Evolutionary conservation across 1,139 yeast genomes (phyloP).

Genomic region (Williopsis jadinii): DNA sequence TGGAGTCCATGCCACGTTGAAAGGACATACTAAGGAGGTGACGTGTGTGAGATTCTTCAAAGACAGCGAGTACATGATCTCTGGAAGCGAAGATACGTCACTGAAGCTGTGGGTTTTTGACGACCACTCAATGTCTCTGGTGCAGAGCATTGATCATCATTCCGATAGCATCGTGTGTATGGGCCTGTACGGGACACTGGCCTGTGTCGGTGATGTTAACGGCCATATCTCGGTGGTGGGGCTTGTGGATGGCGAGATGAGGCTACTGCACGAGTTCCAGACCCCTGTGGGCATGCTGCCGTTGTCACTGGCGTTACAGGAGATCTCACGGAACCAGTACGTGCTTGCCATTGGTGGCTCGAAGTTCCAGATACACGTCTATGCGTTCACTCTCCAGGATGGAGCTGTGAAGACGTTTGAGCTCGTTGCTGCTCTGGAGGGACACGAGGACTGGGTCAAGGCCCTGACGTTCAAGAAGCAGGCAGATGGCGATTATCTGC

Average conservation of each 20-base stretch:
- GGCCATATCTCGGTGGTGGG: slow-evolving; percentile 54
- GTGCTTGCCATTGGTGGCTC: slow-evolving; percentile 86
- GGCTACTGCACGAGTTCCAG: slow-evolving; percentile 29
- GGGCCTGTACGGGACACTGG: slow-evolving; percentile 27
- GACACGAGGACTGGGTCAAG: slow-evolving; percentile 95
- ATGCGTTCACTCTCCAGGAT: slow-evolving; percentile 33
- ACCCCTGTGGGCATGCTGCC: slow-evolving; percentile 56
- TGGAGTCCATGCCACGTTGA: slow-evolving; percentile 52
- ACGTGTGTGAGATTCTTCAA: slow-evolving; percentile 56
- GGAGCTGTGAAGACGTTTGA: slow-evolving; percentile 22
- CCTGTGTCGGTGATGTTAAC: slow-evolving; percentile 62
- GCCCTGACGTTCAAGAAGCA: slow-evolving; percentile 55
- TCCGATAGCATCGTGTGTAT: slow-evolving; percentile 44
- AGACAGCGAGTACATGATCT: slow-evolving; percentile 38
- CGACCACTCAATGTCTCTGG: slow-evolving; percentile 20
- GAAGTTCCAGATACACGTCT: slow-evolving; percentile 47
- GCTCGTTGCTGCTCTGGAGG: slow-evolving; percentile 52
- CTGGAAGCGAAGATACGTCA: slow-evolving; percentile 59
- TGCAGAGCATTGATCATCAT: slow-evolving; percentile 34
- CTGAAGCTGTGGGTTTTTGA: slow-evolving; percentile 53
- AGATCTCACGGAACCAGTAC: slow-evolving; percentile 32
- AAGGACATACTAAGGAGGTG: slow-evolving; percentile 50
- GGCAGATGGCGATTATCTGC: slow-evolving; percentile 41
- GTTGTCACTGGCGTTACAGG: slow-evolving; percentile 48
- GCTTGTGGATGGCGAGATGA: slow-evolving; percentile 21